Evolutionary conservation across 2,329 filamentous ascomycete species (phyloP), one percentile per base, ranked within the genome.

Genomic region (Cercospora canescens): DNA sequence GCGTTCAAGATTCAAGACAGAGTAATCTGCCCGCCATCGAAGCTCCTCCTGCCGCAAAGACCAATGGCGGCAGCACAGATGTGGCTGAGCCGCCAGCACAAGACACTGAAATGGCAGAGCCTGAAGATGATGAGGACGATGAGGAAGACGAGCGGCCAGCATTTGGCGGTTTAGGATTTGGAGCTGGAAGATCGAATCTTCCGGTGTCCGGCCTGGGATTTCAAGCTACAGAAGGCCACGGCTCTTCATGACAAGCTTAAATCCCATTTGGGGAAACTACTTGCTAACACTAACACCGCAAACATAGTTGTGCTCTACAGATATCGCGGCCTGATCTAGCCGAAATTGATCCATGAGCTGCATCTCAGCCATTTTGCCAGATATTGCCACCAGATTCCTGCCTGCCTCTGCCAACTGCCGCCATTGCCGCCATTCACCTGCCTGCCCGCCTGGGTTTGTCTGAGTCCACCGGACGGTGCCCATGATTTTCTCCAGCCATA

Each of bases 1-100:
- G 82, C 4, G 76, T 83, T 16, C 60, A 52, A 48, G 45, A 16
- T 12, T 57, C 32, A 9, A 50, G 37, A n/a, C 62, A 60, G 58
- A 39, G 50, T 8, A 26, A 41, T 24, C 6, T 56, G 35, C 62
- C 64, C 4, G 67, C 66, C 11, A 68, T 71, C 18, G 66, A 68
- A 55, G 66, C 67, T 4, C 52, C 67, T 35, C 52, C 62, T 16
- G 32, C 11, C 11, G n/a, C 35, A 28, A n/a, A 9, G 4, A 6
- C 24, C 6, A 63, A 63, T 34, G 60, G 60, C 34, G 57, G 18
- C n/a, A 56, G 52, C 52, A 39, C 14, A 9, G 32, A 34, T 12
- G 48, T 12, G 24, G 32, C 62, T 39, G 26, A 32, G 5, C 56
- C 28, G 28, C 4, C 21, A 39, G 34, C 28, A 54, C 37, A 67